Base-by-base conservation (phyloP, 495 filamentous ascomycete genomes). In the Tuber umbilicatum region DNA sequence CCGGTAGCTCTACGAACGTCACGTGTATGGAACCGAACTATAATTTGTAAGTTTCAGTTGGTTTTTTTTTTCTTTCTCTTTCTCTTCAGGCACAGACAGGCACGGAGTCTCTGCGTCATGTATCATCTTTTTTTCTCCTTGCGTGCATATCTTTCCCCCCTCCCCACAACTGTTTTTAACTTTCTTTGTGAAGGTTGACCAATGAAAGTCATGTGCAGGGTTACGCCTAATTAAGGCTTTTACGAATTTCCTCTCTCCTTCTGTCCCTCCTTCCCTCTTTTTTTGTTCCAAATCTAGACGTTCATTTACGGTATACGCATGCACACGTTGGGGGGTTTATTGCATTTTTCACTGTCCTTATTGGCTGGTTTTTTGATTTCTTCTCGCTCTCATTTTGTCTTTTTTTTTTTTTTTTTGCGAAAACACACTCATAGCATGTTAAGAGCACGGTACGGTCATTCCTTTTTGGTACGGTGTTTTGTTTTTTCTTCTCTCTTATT, bases 191-290 rank as follows among this genome's bases (percentile, higher is more conserved):
- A 35, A 64, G 55, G 55, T 64, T 64, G 55, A 64, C 55, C 55
- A 64, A 64, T 64, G 55, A 64, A 64, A 64, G 55, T 19, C 27
- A 35, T 64, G 27, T 64, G 27, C 55, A 64, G 55, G 55, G 55
- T 64, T 64, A 64, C 55, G 55, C 55, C 55, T 64, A 35, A 64
- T 64, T 64, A 64, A 64, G 55, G 55, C 55, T 64, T 64, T 35
- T 64, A 35, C 55, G 55, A 64, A 64, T 64, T 64, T 35, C 55
- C 55, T 64, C 55, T 35, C 55, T 64, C 27, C 35, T 7, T 64
- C 31, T 35, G 27, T 64, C 55, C 35, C 55, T 64, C 55, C 27
- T 64, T 64, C 14, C 55, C 3, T 64, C 55, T 64, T 27, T 35
- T 64, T 64, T 64, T 5, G 27, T 35, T 35, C 55, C 55, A 64